These are phyloP conservation scores for Colletotrichum sp. DNA, from an alignment of 2,329 filamentous ascomycete species.

Conservation along the genomic window DNA sequence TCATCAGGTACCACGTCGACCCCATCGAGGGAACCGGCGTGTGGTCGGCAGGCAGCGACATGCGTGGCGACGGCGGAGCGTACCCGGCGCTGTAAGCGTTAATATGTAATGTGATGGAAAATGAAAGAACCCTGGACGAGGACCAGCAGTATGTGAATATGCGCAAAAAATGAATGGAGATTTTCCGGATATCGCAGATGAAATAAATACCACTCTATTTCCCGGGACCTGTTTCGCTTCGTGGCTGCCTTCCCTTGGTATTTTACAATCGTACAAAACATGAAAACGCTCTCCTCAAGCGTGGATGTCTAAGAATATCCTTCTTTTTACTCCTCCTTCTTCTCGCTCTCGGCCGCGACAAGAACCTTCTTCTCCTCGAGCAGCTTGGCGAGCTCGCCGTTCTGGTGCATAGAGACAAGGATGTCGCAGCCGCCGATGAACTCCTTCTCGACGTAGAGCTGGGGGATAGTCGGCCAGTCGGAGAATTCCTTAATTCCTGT, in stretches of 20 bases:
- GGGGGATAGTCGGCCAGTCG: constrained; percentile 98
- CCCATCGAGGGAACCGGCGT: constrained; percentile 69
- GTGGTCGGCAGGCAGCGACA: constrained; percentile 90
- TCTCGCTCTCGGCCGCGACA: constrained; percentile 51
- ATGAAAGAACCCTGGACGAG: not conserved
- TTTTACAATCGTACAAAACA: constrained; percentile 19
- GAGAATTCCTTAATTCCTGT: constrained; percentile 98
- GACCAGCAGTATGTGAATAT: not conserved
- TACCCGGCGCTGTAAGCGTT: constrained; percentile 46
- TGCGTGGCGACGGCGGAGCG: constrained; percentile 79
- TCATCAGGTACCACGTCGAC: constrained; percentile 81
- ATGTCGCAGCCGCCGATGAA: constrained; percentile 99
- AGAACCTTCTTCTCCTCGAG: constrained; percentile 93
- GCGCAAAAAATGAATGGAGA: not conserved
- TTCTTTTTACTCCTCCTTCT: constrained; percentile 35
- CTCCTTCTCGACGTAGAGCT: constrained; percentile 93
- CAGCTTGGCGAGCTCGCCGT: constrained; percentile 88
- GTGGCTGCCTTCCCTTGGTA: not conserved
- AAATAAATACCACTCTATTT: constrained; percentile 9
- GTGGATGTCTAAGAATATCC: not conserved
- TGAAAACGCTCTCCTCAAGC: not conserved
- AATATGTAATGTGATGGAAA: not conserved
- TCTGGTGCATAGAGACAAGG: constrained; percentile 95
- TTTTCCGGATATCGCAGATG: not conserved
- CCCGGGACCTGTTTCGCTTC: not conserved